Base-by-base conservation (phyloP, 352 stramenopile genomes). In the Globisporangium sylvaticum region DNA sequence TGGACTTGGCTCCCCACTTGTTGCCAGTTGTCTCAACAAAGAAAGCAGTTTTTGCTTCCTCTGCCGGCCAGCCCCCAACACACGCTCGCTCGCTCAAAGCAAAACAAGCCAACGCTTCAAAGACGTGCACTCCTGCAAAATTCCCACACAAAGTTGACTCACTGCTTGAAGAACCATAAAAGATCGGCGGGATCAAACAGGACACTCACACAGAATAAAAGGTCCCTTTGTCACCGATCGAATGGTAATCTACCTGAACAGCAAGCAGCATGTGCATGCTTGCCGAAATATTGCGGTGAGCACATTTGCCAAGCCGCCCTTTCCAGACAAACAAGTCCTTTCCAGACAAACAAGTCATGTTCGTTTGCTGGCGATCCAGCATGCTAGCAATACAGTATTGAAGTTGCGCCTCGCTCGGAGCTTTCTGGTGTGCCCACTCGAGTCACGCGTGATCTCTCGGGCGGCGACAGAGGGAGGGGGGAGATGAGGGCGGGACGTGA, bases 401-500 rank as follows among this genome's bases (percentile, higher is more conserved):
- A n/a, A n/a, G n/a, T n/a, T n/a, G n/a, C n/a, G n/a, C n/a, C n/a
- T 34, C 10, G 31, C 6, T 34, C 7, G 8, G 32, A 37, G 48
- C 22, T 55, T 14, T 12, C 15, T 20, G 48, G n/a, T n/a, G n/a
- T n/a, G n/a, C n/a, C n/a, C 34, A 14, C 32, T 39, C 14, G 52
- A 22, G 27, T 58, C 53, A 58, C 39, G 12, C 27, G 53, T 58
- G 53, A 58, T 58, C 53, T n/a, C 15, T n/a, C 42, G 42, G 42
- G 42, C 42, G 42, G 27, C 15, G 15, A 22, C 53, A 32, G 53
- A 22, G 24, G 24, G 52, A 58, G 29, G 37, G 37, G 9, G 42
- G 42, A 50, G 52, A 58, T 58, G 53, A 34, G 24, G 52, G 52
- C 52, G 52, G 52, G 52, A 58, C 53, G 53, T 25, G 25, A 37